Base-by-base conservation (phyloP, 352 stramenopile species). In the Chrysophaeum taylorii region DNA sequence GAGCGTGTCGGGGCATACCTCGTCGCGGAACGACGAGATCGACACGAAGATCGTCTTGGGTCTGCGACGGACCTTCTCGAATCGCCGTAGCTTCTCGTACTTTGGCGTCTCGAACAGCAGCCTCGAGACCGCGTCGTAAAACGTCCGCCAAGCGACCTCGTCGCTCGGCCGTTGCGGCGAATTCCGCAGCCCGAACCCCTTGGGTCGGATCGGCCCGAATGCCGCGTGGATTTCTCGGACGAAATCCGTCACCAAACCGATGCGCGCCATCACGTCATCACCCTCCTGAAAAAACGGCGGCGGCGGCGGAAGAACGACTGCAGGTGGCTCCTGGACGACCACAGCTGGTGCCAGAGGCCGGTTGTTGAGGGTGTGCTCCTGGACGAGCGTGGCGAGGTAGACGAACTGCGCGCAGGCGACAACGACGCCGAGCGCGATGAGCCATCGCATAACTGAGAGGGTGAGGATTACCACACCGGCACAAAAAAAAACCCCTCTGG, bases 1-100 rank as follows among this genome's bases (percentile, higher is more conserved):
- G 2, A 93, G 64, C n/a, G 86, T 92, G 61, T 85, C 82, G 14
- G 84, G 74, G 73, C 87, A 94, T 71, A 84, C 86, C 62, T 90
- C 82, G 74, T 93, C 86, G 23, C 86, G 71, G 76, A 91, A 92
- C 37, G 70, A 89, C 4, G 83, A 85, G 14, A 93, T 69, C 60
- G 78, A 86, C 18, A 93, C 70, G 76, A 88, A 93, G 25, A 92
- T 82, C 60, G 68, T 84, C n/a, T 72, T 79, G 73, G 92, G 82
- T 25, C 9, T n/a, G 18, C 31, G 41, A 21, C 41, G 29, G 43
- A 53, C 2, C 63, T 70, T 12, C 27, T 25, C 25, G 52, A 15
- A 2, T 25, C 27, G 52, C 9, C 25, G 4, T 16, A 54, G 12
- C 45, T 54, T 23, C 7, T 54, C 2, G 45, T 31, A 54, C 45